Evolutionary conservation across 768 basidiomycete genomes (phyloP).

Genomic region (Clitopilus hobsonii): DNA sequence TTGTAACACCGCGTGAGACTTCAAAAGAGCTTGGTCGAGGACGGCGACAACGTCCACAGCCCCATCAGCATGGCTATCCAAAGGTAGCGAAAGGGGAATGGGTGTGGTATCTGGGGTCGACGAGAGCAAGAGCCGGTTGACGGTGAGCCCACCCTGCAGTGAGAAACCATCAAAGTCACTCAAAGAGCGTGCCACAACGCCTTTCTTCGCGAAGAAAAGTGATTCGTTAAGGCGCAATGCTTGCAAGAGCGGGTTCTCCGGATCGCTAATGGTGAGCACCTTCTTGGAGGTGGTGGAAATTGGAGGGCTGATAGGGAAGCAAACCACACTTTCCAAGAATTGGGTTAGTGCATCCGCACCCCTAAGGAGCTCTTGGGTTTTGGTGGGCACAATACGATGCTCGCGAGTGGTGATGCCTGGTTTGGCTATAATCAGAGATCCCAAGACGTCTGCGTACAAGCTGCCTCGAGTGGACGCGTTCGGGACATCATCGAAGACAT

Average conservation of each 20-base stretch:
- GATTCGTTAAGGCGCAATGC: slow-evolving; percentile 55
- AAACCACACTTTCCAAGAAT: slow-evolving; percentile 32
- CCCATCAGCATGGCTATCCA: slow-evolving; percentile 41
- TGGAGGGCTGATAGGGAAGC: slow-evolving; percentile 16
- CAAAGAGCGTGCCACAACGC: slow-evolving; percentile 55
- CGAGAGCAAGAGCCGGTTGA: slow-evolving; percentile 64
- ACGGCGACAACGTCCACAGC: slow-evolving; percentile 69
- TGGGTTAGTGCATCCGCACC: slow-evolving; percentile 35
- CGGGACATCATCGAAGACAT: slow-evolving; percentile 79
- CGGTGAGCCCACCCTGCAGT: slow-evolving; percentile 64
- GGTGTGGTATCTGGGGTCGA: slow-evolving; percentile 42
- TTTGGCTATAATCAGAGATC: slow-evolving; percentile 41
- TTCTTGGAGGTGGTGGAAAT: slow-evolving; percentile 47
- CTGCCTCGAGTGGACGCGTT: slow-evolving; percentile 54
- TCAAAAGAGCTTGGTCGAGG: slow-evolving; percentile 73
- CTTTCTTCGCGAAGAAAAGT: slow-evolving; percentile 48
- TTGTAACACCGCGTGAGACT: slow-evolving; percentile 67
- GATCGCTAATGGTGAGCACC: slow-evolving; percentile 62
- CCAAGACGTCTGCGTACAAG: slow-evolving; percentile 71
- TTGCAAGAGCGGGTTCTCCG: slow-evolving; percentile 48
- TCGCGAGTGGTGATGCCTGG: slow-evolving; percentile 40
- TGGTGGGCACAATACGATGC: slow-evolving; percentile 55
- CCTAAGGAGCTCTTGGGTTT: slow-evolving; percentile 47
- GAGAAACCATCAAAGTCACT: slow-evolving; percentile 75
- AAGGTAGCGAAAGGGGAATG: slow-evolving; percentile 50